Evolutionary conservation across 2,329 filamentous ascomycete genomes (phyloP), one percentile per base, ranked within the genome.

Genomic region (Pseudogymnoascus sp.): DNA sequence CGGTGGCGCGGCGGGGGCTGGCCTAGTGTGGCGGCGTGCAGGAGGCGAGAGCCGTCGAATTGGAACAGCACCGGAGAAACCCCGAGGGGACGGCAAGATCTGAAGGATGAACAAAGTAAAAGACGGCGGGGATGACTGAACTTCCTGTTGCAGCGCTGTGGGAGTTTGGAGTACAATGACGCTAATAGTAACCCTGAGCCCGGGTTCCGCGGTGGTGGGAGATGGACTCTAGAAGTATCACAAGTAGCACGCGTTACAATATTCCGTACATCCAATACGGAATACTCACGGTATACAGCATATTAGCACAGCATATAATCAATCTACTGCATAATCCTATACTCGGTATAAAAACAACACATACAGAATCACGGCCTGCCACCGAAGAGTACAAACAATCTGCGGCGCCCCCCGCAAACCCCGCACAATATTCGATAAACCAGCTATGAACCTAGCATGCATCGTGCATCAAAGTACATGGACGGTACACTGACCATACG

Each of bases 391-490:
- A 47, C 42, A 47, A 47, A 6, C 14, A 47, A 47, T 53, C 8
- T 56, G n/a, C 47, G 26, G 47, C 47, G n/a, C 47, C 47, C 47
- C 47, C 47, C 29, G 47, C 47, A 13, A 53, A 53, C 47, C 47
- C 47, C 47, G 47, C 47, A 13, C 26, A 29, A 14, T 14, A 50
- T 50, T 50, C 24, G 44, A 50, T 50, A 50, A 29, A 29, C 44
- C 14, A 29, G 24, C 3, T 2, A 26, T 50, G 13, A 13, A 6
- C 42, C 42, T 13, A 47, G 42, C 42, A 26, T 24, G 6, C 8
- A 21, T 24, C 13, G 13, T 50, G 14, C 42, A 47, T 44, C 10
- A 13, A 26, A 6, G 19, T 44, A 44, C 40, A 7, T 42, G 8
- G 6, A 13, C 40, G 8, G 11, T 19, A 42, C 8, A 42, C n/a